A percentile compares a stretch with the other conserved stretches of the same genome.
phyloP scores from a whole-genome alignment of 2,329 filamentous ascomycete genomes.

The Neonectria hederae region DNA sequence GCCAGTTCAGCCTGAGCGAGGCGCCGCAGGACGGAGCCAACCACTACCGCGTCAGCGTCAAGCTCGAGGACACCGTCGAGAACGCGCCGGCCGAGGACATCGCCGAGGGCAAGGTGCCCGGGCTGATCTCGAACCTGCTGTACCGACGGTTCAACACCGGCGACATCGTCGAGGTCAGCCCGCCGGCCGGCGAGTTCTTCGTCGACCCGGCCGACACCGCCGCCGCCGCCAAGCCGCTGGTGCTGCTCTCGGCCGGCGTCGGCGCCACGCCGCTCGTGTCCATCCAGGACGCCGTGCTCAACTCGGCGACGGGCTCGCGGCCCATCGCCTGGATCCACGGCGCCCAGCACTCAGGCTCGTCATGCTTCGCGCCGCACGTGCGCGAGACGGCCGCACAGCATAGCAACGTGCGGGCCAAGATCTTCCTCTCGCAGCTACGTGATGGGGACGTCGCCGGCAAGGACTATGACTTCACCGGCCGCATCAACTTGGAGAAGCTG shows the following conservation, averaged over 20 bases:
- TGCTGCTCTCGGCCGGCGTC: constrained; percentile 74
- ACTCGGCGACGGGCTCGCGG: constrained; percentile 45
- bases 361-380: constrained; percentile 67
- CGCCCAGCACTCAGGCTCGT: constrained; percentile 58
- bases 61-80: constrained; percentile 63
- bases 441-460: constrained; percentile 57
- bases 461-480: constrained; percentile 68
- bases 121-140: constrained; percentile 63
- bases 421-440: constrained; percentile 66
- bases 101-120: constrained; percentile 49
- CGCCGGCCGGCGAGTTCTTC: constrained; percentile 70
- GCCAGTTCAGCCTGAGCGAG: constrained; percentile 81
- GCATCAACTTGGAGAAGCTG: constrained; percentile 66
- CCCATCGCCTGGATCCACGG: constrained; percentile 72
- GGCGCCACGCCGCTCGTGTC: constrained; percentile 73
- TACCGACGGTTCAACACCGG: constrained; percentile 59
- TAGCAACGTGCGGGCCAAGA: constrained; percentile 50
- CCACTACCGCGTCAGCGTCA: constrained; percentile 79
- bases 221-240: constrained; percentile 62
- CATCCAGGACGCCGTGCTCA: constrained; percentile 67
- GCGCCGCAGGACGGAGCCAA: constrained; percentile 56
- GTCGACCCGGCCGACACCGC: constrained; percentile 57
- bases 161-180: constrained; percentile 63
- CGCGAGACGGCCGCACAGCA: constrained; percentile 52
- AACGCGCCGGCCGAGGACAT: constrained; percentile 45